Evolutionary conservation across 2,329 filamentous ascomycete genomes (phyloP), one percentile per base, ranked within the genome.

Genomic region (Fusarium veterinarium): DNA sequence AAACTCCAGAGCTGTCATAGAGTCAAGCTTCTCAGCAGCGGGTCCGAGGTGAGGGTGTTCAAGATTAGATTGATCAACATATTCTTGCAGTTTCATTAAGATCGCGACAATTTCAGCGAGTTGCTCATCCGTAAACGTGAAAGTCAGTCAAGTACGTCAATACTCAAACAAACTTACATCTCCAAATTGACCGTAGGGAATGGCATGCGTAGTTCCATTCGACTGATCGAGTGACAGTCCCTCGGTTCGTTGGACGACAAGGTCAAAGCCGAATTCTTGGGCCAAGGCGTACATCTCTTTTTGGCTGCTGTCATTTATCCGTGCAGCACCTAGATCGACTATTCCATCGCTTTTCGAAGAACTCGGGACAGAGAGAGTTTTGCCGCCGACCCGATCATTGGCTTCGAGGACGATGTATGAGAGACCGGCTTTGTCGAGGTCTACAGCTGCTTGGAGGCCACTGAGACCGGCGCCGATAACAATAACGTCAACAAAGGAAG

Each of bases 351-450:
- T 44, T 1, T n/a, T 19, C 0, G 23, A 9, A 33, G n/a, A 13
- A 0, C n/a, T 9, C 2, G 44, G 28, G 3, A 49, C 38, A 14
- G 58, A 45, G 5, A 65, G 44, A 25, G 33, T 53, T 75, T 88
- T 88, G 9, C 86, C 86, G 1, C 86, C 86, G 1, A 87, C 83
- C 0, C 84, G 80, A 49, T 85, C 80, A 7, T 81, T 79, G 4
- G 85, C 85, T 67, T 88, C 86, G 1, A 88, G 77, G 3, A 87
- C 80, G 1, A 84, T 46, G 31, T 79, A 79, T 0, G 79, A 80
- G 12, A 84, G 75, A 0, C 83, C 81, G 2, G 79, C 79, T 4
- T 65, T 51, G 3, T 79, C 67, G 5, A 84, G 53, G 2, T 75
- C 68, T 12, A 72, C 53, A 1, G 82, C 82, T 2, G 83, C 81